Evolutionary conservation across 169 alveolate genomes (phyloP).

Genomic region (Cryptosporidium tyzzeri): DNA sequence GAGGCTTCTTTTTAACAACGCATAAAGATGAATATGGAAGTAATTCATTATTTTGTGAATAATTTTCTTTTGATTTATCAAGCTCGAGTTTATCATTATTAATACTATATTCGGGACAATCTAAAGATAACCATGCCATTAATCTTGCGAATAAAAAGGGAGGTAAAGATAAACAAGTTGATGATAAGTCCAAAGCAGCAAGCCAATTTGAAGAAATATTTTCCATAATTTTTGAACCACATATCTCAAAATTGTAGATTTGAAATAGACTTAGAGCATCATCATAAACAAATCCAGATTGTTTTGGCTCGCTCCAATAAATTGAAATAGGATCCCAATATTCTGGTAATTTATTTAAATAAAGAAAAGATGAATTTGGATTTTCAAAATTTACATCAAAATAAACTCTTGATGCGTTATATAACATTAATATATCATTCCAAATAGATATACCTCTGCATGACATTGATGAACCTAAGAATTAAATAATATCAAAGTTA

Average conservation of each 20-base stretch:
- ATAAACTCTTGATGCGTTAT: constrained; percentile 19
- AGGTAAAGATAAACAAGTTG: constrained; percentile 67
- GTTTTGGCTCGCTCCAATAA: constrained; percentile 68
- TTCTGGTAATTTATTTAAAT: constrained; percentile 6
- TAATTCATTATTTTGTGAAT: neutral
- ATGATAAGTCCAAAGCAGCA: constrained; percentile 59
- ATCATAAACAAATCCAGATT: constrained; percentile 50
- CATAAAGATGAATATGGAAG: constrained; percentile 41
- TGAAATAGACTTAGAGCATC: constrained; percentile 56
- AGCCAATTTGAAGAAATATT: constrained; percentile 56
- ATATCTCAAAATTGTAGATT: constrained; percentile 25
- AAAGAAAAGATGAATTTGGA: constrained; percentile 22
- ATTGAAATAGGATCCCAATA: constrained; percentile 20
- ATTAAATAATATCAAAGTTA: neutral
- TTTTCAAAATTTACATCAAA: constrained; percentile 32
- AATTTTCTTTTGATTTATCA: neutral
- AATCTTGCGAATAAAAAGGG: constrained; percentile 35
- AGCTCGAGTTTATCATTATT: neutral
- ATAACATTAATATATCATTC: constrained; percentile 33
- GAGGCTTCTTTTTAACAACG: constrained; percentile 30
- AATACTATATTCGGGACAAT: constrained; percentile 5
- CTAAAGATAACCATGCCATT: constrained; percentile 37
- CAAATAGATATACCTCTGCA: constrained; percentile 65
- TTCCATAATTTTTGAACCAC: constrained; percentile 6
- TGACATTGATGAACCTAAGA: constrained; percentile 57